Conservation (phyloP, 2,329 filamentous ascomycete genomes). For the Xylariaceae sp. region DNA sequence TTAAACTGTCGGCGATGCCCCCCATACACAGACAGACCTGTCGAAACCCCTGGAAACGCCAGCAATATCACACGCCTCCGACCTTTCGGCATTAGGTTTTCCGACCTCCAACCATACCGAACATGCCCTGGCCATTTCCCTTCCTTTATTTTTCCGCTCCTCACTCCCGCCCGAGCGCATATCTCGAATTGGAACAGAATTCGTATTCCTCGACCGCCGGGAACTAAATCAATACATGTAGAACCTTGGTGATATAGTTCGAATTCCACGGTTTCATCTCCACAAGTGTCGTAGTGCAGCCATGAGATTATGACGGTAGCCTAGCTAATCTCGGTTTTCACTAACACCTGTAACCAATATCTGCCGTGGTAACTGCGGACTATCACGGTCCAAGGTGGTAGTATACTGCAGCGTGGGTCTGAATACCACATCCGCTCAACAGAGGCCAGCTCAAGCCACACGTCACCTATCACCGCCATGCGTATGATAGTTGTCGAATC, state of each 20-base stretch:
- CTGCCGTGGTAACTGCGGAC: background rate
- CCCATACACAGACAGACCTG: background rate
- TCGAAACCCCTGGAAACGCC: constrained; percentile 8
- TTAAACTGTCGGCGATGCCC: background rate
- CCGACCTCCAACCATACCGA: background rate
- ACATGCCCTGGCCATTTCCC: background rate
- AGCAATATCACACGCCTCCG: constrained; percentile 7
- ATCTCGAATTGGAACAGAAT: background rate
- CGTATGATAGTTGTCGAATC: background rate
- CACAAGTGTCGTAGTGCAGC: background rate
- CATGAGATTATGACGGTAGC: background rate
- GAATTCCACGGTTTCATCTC: background rate
- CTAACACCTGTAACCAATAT: background rate
- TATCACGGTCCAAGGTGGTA: background rate
- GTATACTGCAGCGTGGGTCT: background rate
- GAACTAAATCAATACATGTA: background rate
- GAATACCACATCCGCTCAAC: background rate
- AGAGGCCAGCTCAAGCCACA: background rate
- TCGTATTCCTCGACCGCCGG: background rate
- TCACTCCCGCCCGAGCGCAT: background rate
- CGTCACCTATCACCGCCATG: background rate
- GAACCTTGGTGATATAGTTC: background rate
- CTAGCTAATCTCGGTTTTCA: background rate
- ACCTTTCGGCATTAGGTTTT: constrained; percentile 1
- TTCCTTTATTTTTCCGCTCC: no score